Evolutionary conservation across 108 stramenopile genomes (phyloP).

Genomic region (Ochromonas danica): DNA sequence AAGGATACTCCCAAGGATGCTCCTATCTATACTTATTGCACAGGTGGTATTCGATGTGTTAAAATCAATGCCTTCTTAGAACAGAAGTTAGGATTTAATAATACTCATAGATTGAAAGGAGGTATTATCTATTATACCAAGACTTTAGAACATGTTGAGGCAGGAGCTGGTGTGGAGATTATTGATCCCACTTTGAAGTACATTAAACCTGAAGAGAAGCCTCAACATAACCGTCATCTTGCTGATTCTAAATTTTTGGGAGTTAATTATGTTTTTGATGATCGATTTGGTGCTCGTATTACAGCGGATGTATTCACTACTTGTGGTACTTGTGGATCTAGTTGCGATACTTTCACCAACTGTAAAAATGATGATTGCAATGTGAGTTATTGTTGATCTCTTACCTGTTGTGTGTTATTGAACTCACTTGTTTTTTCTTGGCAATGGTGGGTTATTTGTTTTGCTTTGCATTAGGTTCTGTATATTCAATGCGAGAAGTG

Average conservation of each 20-base stretch:
- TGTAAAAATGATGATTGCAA: constrained; percentile 85
- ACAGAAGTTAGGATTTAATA: constrained; percentile 86
- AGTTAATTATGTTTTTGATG: constrained; percentile 95
- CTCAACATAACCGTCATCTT: not conserved
- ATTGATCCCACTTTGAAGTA: not conserved
- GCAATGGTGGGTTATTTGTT: no score
- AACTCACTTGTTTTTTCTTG: no score
- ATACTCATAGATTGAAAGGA: constrained; percentile 83
- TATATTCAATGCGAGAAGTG: constrained; percentile 86
- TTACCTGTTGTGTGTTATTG: not conserved
- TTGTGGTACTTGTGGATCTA: constrained; percentile 81
- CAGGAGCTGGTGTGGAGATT: not conserved
- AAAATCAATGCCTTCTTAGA: constrained; percentile 87
- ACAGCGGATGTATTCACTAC: constrained; percentile 78
- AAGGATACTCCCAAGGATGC: constrained; percentile 75
- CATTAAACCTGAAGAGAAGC: constrained; percentile 48
- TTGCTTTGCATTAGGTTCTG: constrained; percentile 24
- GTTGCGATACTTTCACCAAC: constrained; percentile 76
- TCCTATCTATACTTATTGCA: constrained; percentile 90
- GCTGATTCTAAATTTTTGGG: constrained; percentile 73
- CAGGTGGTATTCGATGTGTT: constrained; percentile 87
- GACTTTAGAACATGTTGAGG: not conserved
- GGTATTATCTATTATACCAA: constrained; percentile 71
- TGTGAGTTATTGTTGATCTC: constrained; percentile 35
- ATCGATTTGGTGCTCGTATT: constrained; percentile 79